A percentile compares a stretch with the other conserved stretches of the same genome.
These are phyloP conservation scores for Cenchrus americanus DNA, from an alignment of 176 grass and related monocot genomes.

Conservation along the genomic window DNA sequence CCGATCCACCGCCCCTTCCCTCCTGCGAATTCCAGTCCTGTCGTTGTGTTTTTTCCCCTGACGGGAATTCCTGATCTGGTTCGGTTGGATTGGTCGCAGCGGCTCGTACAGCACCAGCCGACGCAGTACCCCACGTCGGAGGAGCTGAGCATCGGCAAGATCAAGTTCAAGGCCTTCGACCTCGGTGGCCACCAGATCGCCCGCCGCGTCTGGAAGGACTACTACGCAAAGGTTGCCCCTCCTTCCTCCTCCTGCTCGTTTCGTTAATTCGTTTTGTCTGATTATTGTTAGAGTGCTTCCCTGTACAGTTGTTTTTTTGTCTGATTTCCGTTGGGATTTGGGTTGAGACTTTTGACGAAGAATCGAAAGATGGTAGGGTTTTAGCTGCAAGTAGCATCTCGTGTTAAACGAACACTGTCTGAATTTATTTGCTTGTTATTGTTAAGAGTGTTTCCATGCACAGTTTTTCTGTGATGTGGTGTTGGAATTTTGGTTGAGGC, in stretches of 20 bases:
- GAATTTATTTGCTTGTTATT: neutral
- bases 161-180: constrained; percentile 75
- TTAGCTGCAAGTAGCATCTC: neutral
- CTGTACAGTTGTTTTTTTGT: neutral
- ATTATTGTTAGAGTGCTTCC: constrained; percentile 3
- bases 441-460: neutral
- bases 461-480: neutral
- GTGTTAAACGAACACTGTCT: neutral
- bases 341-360: neutral
- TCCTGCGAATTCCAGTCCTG: neutral
- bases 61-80: constrained; percentile 29
- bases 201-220: constrained; percentile 72
- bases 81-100: constrained; percentile 39
- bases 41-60: neutral
- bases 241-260: neutral
- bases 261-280: neutral
- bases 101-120: constrained; percentile 71
- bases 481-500: constrained; percentile 6
- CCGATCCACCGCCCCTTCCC: neutral
- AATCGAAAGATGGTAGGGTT: constrained; percentile 4
- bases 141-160: constrained; percentile 67
- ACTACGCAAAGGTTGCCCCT: constrained; percentile 53
- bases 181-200: constrained; percentile 72
- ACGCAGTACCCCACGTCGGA: constrained; percentile 73
- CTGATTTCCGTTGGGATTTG: constrained; percentile 1